Conservation (phyloP, 73 alveolate genomes). For the Paramecium primaurelia region DNA sequence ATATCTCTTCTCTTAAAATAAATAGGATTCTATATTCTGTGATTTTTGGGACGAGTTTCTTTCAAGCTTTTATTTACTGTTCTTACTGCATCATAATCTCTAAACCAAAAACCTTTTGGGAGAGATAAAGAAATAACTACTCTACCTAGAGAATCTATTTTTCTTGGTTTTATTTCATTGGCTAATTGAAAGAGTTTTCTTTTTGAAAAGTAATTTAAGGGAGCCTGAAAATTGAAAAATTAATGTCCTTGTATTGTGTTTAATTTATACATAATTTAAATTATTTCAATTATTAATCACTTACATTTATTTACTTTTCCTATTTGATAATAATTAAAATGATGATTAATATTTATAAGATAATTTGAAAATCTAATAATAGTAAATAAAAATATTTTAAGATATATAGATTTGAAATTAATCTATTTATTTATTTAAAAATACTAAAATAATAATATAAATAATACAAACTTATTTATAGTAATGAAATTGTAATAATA, state of each 20-base stretch:
- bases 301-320: not conserved
- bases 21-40: not conserved
- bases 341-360: too few relatives aligned
- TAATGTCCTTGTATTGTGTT: not conserved
- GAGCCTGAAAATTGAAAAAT: not conserved
- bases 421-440: too few relatives aligned
- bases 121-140: not conserved
- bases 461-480: too few relatives aligned
- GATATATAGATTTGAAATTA: too few relatives aligned
- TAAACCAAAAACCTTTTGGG: not conserved
- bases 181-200: not conserved
- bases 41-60: not conserved
- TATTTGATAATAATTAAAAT: too few relatives aligned
- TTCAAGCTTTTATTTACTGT: not conserved
- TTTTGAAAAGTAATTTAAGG: not conserved
- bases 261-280: not conserved
- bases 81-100: not conserved
- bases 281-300: not conserved
- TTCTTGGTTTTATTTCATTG: not conserved
- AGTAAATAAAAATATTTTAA: too few relatives aligned
- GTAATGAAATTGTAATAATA: too few relatives aligned
- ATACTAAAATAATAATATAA: too few relatives aligned
- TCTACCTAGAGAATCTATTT: not conserved
- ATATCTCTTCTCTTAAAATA: not conserved
- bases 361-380: too few relatives aligned